These are phyloP conservation scores for Exophiala bonariae DNA, from an alignment of 2,329 filamentous ascomycete genomes.

Conservation along the genomic window DNA sequence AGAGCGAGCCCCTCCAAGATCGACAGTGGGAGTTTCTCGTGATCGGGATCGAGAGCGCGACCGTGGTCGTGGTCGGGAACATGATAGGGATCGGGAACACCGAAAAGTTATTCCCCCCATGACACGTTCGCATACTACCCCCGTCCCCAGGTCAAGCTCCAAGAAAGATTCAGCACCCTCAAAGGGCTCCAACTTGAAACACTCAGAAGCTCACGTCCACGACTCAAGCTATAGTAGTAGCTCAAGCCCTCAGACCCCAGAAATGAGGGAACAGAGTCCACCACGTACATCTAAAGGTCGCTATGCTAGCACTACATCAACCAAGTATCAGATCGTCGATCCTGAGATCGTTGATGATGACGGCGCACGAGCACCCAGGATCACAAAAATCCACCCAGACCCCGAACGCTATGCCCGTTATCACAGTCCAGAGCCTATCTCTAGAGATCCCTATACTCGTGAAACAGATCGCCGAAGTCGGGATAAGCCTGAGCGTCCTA, in stretches of 20 bases:
- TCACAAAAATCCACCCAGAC: slow-evolving; percentile 15
- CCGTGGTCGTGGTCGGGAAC: slow-evolving; percentile 11
- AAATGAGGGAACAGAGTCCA: slow-evolving; percentile 37
- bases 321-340: slow-evolving; percentile 24
- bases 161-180: slow-evolving; percentile 30
- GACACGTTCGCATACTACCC: slow-evolving; percentile 32
- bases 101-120: slow-evolving; percentile 33
- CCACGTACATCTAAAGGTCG: slow-evolving; percentile 22
- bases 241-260: slow-evolving; percentile 45
- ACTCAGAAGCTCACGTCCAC: slow-evolving; percentile 34
- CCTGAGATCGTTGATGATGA: slow-evolving; percentile 20
- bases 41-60: slow-evolving; percentile 18
- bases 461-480: slow-evolving; percentile 19
- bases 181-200: slow-evolving; percentile 39
- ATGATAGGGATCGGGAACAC: slow-evolving; percentile 14
- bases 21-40: slow-evolving; percentile 3
- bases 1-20: slow-evolving; percentile 15
- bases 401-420: slow-evolving; percentile 10
- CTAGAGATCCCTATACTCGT: slow-evolving; percentile 7
- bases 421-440: slow-evolving; percentile 20
- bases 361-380: slow-evolving; percentile 7
- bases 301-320: slow-evolving; percentile 13
- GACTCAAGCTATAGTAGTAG: slow-evolving; percentile 43
- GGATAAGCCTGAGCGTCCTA: slow-evolving; percentile 19
- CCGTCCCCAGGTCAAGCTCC: slow-evolving; percentile 30